Percentiles rank a stretch among this genome's conserved stretches.
These are phyloP conservation scores for Angomonas desouzai DNA, from an alignment of 208 protist genomes.

Conservation along the genomic window DNA sequence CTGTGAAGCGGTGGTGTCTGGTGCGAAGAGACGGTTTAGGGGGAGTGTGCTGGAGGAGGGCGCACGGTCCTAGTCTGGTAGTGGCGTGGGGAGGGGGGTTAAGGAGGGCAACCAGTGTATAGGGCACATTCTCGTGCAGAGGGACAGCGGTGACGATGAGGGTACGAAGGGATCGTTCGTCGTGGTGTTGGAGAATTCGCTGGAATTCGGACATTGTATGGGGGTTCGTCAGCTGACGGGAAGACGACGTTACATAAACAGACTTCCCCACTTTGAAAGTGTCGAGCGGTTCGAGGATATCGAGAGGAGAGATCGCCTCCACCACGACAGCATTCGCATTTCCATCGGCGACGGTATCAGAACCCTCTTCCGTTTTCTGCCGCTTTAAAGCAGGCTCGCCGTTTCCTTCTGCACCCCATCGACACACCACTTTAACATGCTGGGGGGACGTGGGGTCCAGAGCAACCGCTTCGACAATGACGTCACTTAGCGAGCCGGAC, in stretches of 20 bases:
- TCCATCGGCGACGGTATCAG: conserved; percentile 3
- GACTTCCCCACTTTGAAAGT: conserved; percentile 47
- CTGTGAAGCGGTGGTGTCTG: conserved; percentile 5
- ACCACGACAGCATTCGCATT: conserved; percentile 4
- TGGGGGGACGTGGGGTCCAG: conserved; percentile 49
- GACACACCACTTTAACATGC: conserved; percentile 55
- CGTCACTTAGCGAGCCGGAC: conserved; percentile 41
- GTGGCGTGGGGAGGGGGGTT: conserved; percentile 50
- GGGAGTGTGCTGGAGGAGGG: conserved; percentile 22
- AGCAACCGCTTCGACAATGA: conserved; percentile 51
- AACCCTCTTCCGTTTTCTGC: conserved; percentile 15
- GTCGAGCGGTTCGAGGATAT: conserved; percentile 53
- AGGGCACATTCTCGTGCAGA: conserved; percentile 54
- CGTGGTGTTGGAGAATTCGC: conserved; percentile 18
- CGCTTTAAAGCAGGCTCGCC: conserved; percentile 11
- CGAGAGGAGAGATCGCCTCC: conserved; percentile 30
- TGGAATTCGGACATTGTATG: conserved; percentile 52
- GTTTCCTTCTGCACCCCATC: not conserved
- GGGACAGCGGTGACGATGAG: conserved; percentile 34
- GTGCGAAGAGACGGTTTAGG: not conserved
- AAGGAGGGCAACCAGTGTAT: conserved; percentile 57
- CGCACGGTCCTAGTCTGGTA: conserved; percentile 35
- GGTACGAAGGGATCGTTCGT: conserved; percentile 9
- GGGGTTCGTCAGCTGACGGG: conserved; percentile 57
- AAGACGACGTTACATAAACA: conserved; percentile 53